A percentile compares a stretch with the other conserved stretches of the same genome.
phyloP scores from a whole-genome alignment of 805 yeast genomes.

The Schwanniomyces vanrijiae region DNA sequence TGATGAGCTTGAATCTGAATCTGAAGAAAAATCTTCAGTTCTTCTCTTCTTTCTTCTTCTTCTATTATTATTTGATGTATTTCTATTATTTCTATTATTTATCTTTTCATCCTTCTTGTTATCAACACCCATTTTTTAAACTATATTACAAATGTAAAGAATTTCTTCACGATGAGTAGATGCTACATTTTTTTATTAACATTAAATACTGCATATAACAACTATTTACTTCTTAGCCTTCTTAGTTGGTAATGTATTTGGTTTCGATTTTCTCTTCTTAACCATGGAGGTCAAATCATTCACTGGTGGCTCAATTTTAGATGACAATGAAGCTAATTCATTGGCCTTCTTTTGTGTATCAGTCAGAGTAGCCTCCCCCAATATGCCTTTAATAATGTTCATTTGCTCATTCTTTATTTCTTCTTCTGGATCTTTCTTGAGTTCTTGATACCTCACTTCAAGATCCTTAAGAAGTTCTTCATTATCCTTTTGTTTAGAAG shows the following conservation, averaged over 20 bases:
- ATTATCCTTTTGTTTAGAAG: slow-evolving; percentile 40
- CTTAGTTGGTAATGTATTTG: slow-evolving; percentile 8
- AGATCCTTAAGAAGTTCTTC: slow-evolving; percentile 55
- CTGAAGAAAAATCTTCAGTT: slow-evolving; percentile 70
- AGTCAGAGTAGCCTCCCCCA: slow-evolving; percentile 44
- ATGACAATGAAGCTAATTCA: slow-evolving; percentile 57
- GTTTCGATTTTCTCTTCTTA: slow-evolving; percentile 47
- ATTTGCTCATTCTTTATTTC: slow-evolving; percentile 51
- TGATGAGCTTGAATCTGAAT: slow-evolving; percentile 39
- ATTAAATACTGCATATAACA: not conserved
- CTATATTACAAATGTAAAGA: not conserved
- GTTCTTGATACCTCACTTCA: slow-evolving; percentile 54
- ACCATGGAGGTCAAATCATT: slow-evolving; percentile 66
- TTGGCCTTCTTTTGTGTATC: slow-evolving; percentile 38
- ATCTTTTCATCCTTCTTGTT: not conserved
- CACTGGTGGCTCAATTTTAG: slow-evolving; percentile 33
- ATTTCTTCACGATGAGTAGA: not conserved
- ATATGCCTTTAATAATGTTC: slow-evolving; percentile 54
- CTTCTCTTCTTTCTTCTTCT: slow-evolving; percentile 78
- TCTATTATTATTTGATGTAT: slow-evolving; percentile 6
- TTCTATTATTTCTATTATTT: slow-evolving; percentile 6
- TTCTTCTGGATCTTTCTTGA: slow-evolving; percentile 50
- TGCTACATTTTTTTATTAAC: slow-evolving; percentile 1
- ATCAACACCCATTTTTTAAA: not conserved
- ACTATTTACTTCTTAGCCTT: slow-evolving; percentile 7